Conservation (phyloP, 2,329 filamentous ascomycete genomes). For the Phaeosphaeriaceae sp. region DNA sequence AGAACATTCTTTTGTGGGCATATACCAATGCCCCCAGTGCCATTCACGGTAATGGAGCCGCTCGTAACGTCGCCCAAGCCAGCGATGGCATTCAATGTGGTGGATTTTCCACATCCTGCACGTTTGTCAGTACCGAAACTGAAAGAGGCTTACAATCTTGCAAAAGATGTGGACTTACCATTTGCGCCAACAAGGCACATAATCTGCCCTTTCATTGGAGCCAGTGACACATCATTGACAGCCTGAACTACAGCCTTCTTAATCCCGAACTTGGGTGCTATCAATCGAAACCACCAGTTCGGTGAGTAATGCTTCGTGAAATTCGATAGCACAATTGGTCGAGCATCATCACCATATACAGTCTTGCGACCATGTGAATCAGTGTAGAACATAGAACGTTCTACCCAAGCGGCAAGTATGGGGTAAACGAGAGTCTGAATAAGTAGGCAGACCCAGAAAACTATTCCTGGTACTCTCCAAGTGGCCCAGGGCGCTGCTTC, state of each 20-base stretch:
- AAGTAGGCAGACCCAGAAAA: slow-evolving; percentile 75
- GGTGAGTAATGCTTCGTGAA: slow-evolving; percentile 80
- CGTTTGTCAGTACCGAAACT: background rate
- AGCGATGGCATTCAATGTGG: slow-evolving; percentile 78
- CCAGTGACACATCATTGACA: slow-evolving; percentile 72
- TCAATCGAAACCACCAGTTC: slow-evolving; percentile 59
- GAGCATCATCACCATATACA: slow-evolving; percentile 37
- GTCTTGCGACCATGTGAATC: slow-evolving; percentile 58
- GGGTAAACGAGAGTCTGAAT: slow-evolving; percentile 80
- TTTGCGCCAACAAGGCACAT: slow-evolving; percentile 84
- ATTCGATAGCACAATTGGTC: slow-evolving; percentile 69
- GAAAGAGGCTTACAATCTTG: background rate
- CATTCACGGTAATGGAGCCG: slow-evolving; percentile 76
- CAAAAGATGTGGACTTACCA: slow-evolving; percentile 2
- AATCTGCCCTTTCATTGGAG: slow-evolving; percentile 76
- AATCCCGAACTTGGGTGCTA: slow-evolving; percentile 51
- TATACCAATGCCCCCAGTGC: slow-evolving; percentile 76
- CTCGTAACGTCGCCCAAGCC: slow-evolving; percentile 76
- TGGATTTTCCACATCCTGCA: slow-evolving; percentile 79
- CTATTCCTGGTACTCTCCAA: slow-evolving; percentile 73
- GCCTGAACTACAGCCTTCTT: slow-evolving; percentile 69
- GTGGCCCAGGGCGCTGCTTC: slow-evolving; percentile 60
- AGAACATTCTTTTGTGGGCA: slow-evolving; percentile 91
- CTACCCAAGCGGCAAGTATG: slow-evolving; percentile 72
- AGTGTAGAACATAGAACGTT: slow-evolving; percentile 74